Percentiles rank a stretch among this genome's conserved stretches.
phyloP scores from a whole-genome alignment of 352 stramenopile species.

The Blastocystis sp. region DNA sequence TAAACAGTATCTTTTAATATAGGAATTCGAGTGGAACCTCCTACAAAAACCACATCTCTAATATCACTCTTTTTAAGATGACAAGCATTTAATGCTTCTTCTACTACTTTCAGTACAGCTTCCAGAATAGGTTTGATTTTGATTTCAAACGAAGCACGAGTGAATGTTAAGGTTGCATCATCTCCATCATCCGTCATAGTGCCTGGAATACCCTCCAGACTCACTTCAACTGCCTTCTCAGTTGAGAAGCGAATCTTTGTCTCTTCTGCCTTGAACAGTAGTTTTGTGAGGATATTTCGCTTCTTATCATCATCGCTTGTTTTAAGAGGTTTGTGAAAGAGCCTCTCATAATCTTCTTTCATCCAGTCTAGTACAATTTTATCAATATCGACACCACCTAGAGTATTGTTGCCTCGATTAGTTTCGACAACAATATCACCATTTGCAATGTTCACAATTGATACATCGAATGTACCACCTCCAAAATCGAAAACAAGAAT shows the following conservation, averaged over 20 bases:
- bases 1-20: slow-evolving; percentile 73
- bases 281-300: slow-evolving; percentile 90
- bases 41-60: slow-evolving; percentile 76
- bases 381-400: slow-evolving; percentile 82
- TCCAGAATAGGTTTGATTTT: slow-evolving; percentile 97
- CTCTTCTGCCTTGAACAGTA: slow-evolving; percentile 91
- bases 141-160: slow-evolving; percentile 94
- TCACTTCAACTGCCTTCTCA: slow-evolving; percentile 84
- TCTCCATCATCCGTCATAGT: slow-evolving; percentile 77
- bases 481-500: slow-evolving; percentile 76
- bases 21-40: slow-evolving; percentile 74
- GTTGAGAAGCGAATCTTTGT: slow-evolving; percentile 93
- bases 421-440: slow-evolving; percentile 81
- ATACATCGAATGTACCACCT: slow-evolving; percentile 78
- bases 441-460: slow-evolving; percentile 75
- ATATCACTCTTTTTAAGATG: slow-evolving; percentile 89
- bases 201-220: background rate
- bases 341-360: slow-evolving; percentile 92
- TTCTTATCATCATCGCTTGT: slow-evolving; percentile 70
- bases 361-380: slow-evolving; percentile 97
- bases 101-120: slow-evolving; percentile 91
- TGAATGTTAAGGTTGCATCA: slow-evolving; percentile 86
- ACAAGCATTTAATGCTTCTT: slow-evolving; percentile 91
- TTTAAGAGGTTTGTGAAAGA: slow-evolving; percentile 56
- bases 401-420: slow-evolving; percentile 82